phyloP scores from a whole-genome alignment of 805 yeast species.

The Metschnikowia gelsemii region DNA sequence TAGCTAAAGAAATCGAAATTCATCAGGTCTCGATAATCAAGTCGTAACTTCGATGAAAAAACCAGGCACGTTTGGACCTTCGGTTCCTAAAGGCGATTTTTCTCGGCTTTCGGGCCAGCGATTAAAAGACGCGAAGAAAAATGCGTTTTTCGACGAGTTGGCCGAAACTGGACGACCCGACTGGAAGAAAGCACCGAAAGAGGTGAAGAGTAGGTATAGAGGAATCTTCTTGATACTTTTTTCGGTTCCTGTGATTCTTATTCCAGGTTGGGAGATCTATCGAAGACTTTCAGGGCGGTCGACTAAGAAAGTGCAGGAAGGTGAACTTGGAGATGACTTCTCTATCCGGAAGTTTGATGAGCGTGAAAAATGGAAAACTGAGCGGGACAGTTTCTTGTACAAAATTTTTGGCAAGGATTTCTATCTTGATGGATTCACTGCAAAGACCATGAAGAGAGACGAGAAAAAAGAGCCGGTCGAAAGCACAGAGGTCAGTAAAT shows the following conservation, averaged over 20 bases:
- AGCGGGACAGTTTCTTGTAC: constrained; percentile 37
- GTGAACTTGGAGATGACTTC: constrained; percentile 36
- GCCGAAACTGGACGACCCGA: constrained; percentile 41
- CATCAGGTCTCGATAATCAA: too few species aligned
- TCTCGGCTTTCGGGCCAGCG: constrained; percentile 9
- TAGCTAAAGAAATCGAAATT: too few species aligned
- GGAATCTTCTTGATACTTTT: constrained; percentile 39
- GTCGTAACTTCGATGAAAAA: too few species aligned
- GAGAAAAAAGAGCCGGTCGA: not conserved
- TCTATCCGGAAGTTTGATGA: constrained; percentile 38
- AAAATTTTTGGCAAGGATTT: constrained; percentile 42
- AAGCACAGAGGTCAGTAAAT: not conserved
- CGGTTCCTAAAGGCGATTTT: constrained; percentile 6
- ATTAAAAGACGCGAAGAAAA: constrained; percentile 16
- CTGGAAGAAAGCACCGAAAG: constrained; percentile 46
- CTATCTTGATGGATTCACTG: constrained; percentile 45
- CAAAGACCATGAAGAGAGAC: constrained; percentile 33
- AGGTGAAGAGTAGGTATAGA: constrained; percentile 34
- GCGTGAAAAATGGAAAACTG: constrained; percentile 41
- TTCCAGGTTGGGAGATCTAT: constrained; percentile 36
- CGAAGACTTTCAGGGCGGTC: constrained; percentile 41
- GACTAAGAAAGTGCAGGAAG: constrained; percentile 40
- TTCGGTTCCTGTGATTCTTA: constrained; percentile 37
- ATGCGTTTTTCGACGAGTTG: constrained; percentile 37
- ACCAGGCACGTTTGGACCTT: constrained; percentile 14